Evolutionary conservation across 73 alveolate genomes (phyloP), one percentile per base, ranked within the genome.

Genomic region (Breviolum minutum): DNA sequence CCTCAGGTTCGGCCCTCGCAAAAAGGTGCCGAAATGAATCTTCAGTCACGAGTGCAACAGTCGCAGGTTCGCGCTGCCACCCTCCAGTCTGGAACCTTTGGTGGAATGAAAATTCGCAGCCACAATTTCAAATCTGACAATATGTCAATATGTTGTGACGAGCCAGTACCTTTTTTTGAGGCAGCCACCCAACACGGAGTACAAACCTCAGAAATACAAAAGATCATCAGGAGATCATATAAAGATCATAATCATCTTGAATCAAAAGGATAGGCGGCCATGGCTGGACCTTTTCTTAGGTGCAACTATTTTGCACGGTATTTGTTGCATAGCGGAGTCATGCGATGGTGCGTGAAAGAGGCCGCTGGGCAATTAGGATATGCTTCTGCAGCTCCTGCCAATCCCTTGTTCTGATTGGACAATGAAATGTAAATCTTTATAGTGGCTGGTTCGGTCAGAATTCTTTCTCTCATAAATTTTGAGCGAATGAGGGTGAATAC

Each of bases 161-260:
- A 22, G n/a, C 83, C 40, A 14, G 12, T 32, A 40, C 11, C n/a
- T 17, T 61, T 5, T 8, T 8, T 68, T 12, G 9, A 92, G 98
- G 98, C 98, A 92, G 90, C 98, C 98, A 8, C 98, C 98, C 13
- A 92, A 92, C 48, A 73, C 83, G 17, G 98, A 92, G 98, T 54
- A 63, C 16, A 10, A 20, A 20, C 81, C 98, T 92, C 81, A 62
- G 98, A 10, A 30, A 10, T 2, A 40, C 16, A 77, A 20, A n/a
- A n/a, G n/a, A 2, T 77, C 19, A 30, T 7, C 11, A 26, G 63
- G 63, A 4, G 87, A 3, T 29, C 7, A 77, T 8, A 40, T 40
- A 29, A 48, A 27, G 30, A 13, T 16, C 10, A 13, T 27, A 29
- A 7, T 70, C 12, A 11, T 32, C 71, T 48, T 48, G 68, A 40